phyloP scores from a whole-genome alignment of 805 yeast species.

The Suhomyces xylopsoci region DNA sequence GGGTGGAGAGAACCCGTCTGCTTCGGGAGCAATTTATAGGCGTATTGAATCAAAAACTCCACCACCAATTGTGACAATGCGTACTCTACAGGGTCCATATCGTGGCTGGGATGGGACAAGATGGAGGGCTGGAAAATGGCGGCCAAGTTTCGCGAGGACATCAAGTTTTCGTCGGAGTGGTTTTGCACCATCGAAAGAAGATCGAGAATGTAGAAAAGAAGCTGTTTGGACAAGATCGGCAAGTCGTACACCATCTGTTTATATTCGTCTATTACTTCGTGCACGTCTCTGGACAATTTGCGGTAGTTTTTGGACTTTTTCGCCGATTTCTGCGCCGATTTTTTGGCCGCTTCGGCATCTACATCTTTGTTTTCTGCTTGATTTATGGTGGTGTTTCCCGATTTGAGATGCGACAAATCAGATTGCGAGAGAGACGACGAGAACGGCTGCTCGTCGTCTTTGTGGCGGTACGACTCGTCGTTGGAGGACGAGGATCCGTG shows the following conservation, averaged over 20 bases:
- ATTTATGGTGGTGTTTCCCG: background rate
- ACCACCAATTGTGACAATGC: conserved; percentile 82
- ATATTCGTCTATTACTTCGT: conserved; percentile 67
- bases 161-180: conserved; percentile 71
- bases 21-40: conserved; percentile 70
- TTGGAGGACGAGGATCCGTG: background rate
- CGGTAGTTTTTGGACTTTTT: conserved; percentile 50
- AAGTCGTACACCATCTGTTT: conserved; percentile 63
- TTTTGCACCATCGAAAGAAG: conserved; percentile 80
- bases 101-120: conserved; percentile 87
- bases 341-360: conserved; percentile 7
- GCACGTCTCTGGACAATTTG: conserved; percentile 60
- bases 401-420: conserved; percentile 1
- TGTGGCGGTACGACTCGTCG: conserved; percentile 3
- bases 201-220: conserved; percentile 83
- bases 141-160: conserved; percentile 91
- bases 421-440: conserved; percentile 2
- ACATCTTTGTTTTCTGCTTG: background rate
- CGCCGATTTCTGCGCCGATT: conserved; percentile 17
- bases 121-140: conserved; percentile 98
- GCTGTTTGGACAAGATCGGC: conserved; percentile 76
- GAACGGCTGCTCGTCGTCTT: background rate
- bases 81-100: conserved; percentile 88
- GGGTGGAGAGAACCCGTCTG: conserved; percentile 14
- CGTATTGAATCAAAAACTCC: conserved; percentile 84